Base-by-base conservation (phyloP, 768 basidiomycete species). In the Lactarius evosmus region DNA sequence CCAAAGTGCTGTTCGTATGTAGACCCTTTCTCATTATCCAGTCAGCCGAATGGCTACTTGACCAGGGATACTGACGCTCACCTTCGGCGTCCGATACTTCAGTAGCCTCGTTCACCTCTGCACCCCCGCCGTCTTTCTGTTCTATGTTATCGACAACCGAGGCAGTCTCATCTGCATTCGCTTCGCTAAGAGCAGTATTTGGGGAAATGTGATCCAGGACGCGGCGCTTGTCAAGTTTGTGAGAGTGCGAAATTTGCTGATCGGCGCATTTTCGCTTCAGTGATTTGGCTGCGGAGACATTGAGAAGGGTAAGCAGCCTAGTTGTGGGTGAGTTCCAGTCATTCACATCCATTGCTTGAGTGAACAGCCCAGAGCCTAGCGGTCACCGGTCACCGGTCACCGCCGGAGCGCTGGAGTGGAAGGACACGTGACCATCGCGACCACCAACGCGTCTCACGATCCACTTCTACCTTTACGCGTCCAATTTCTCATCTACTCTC, bases 291-390 rank as follows among this genome's bases (percentile, higher is more conserved):
- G 92, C 91, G 36, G 92, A 93, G 3, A 95, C 90, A 72, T 97
- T 98, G 5, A 97, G 80, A 1, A 97, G 83, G 0, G 95, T 96
- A 32, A 97, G 75, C 1, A 97, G 84, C 56, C 86, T 86, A 51
- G 91, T 93, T 1, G 86, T 91, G 11, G 87, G 84, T 3, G 80
- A 75, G 58, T 84, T 86, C 41, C 72, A 72, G 56, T 78, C 70
- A 60, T 73, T 72, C 7, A 72, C 52, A 7, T 55, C 52, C 55
- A 54, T 49, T 41, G 7, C 25, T 19, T 8, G 7, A 38, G 9
- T 29, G 3, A 5, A 32, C 30, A n/a, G 14, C 30, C 27, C 29
- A 22, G 34, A 40, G 17, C 7, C 41, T 19, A 2, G 32, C 27
- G n/a, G 53, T 53, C 19, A n/a, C 25, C 49, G 49, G 36, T 44